Percentiles rank a stretch among this genome's conserved stretches.
phyloP scores from a whole-genome alignment of 2,329 filamentous ascomycete genomes.

The Pezicula rhizophila region DNA sequence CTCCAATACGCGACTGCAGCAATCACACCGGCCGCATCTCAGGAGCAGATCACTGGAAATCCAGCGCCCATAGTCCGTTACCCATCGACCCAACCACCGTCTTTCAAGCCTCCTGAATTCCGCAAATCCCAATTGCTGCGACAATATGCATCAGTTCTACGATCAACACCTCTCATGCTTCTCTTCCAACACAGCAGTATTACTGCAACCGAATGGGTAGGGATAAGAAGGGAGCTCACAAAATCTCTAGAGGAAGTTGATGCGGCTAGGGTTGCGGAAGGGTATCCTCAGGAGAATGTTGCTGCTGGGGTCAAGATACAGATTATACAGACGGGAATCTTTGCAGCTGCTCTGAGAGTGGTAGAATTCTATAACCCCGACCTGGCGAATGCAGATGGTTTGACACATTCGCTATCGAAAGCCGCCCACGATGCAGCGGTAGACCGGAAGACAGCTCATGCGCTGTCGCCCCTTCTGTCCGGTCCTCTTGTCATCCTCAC shows the following conservation, averaged over 20 bases:
- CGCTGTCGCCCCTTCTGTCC: conserved; percentile 69
- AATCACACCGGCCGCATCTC: conserved; percentile 41
- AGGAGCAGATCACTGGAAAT: conserved; percentile 40
- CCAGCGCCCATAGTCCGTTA: conserved; percentile 32
- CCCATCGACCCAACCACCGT: conserved; percentile 72
- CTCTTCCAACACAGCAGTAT: conserved; percentile 74
- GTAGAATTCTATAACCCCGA: conserved; percentile 72
- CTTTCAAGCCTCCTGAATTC: conserved; percentile 76
- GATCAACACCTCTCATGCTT: conserved; percentile 63
- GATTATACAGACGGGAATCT: conserved; percentile 83
- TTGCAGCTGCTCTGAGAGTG: conserved; percentile 76
- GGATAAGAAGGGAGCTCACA: conserved; percentile 57
- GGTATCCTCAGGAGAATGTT: conserved; percentile 37
- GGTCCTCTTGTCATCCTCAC: conserved; percentile 77
- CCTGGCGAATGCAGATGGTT: conserved; percentile 25
- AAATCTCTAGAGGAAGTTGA: conserved; percentile 59
- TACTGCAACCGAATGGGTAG: conserved; percentile 60
- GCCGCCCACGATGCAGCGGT: conserved; percentile 27
- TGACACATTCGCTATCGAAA: conserved; percentile 54
- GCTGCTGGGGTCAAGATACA: conserved; percentile 66
- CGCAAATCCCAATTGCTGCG: conserved; percentile 84
- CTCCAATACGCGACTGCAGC: conserved; percentile 44
- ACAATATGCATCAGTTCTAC: conserved; percentile 66
- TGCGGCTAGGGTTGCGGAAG: conserved; percentile 40
- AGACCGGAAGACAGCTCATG: conserved; percentile 45